Base-by-base conservation (phyloP, 1,139 yeast species). In the Keqinozyma sinolaborantium region DNA sequence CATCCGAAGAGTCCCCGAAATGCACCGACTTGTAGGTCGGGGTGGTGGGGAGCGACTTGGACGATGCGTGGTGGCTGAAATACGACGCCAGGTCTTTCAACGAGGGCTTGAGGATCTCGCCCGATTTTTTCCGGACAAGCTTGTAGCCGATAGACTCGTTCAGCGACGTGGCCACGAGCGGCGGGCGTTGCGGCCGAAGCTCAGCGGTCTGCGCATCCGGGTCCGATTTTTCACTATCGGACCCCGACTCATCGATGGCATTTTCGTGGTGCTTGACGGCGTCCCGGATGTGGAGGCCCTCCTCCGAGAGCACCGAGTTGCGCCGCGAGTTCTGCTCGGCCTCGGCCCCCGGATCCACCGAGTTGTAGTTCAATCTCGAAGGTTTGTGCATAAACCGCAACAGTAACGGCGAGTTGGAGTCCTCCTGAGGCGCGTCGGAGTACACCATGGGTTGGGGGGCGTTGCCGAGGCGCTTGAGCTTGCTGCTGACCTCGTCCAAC, bases 91-190 rank as follows among this genome's bases (percentile, higher is more conserved):
- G 30, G 7, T 40, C 46, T 50, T 81, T 83, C 33, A 86, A 64
- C 15, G 86, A 79, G 3, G 90, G 77, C 50, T 84, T 83, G 30
- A 86, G 83, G 25, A 83, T 63, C 51, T 86, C 95, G 15, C 95
- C 95, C 4, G 86, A 77, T 57, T 86, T 86, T 51, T 81, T 83
- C 15, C 87, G 74, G 4, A 82, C 70, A 30, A 83, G 51, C 36
- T 42, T 49, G 27, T 51, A 43, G 7, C 33, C 34, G 5, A 28
- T 20, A 12, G 26, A 13, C n/a, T 28, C 28, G 21, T 7, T 10
- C 21, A 18, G 21, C 21, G 21, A 18, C 7, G 21, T 18, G 9
- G 7, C 10, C 9, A 10, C 7, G 7, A 18, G 10, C 7, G 21
- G 21, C 15, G 12, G 14, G 12, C 35, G 30, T 20, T 24, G 29